Base-by-base conservation (phyloP, 1,284 basidiomycete genomes). In the Anthracocystis panici-leucophaei region DNA sequence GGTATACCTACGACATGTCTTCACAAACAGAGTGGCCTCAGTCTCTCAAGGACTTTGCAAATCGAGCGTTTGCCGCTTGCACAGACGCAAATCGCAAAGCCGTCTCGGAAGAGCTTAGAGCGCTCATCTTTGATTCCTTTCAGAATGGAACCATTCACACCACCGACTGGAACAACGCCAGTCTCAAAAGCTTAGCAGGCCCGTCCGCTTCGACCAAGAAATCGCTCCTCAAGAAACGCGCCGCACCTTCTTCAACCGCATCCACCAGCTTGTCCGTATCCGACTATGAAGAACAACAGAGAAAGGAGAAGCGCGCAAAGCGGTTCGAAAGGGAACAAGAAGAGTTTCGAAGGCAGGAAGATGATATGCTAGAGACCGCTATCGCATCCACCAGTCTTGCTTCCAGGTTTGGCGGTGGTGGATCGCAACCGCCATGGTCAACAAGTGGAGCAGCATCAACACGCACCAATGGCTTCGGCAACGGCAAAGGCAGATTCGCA, bases 91-190 rank as follows among this genome's bases (percentile, higher is more conserved):
- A 87, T 59, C 75, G 86, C 11, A 65, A 77, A 31, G 82, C 82
- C 3, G 87, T 87, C 51, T 86, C 86, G 60, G 75, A 82, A n/a
- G 87, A 87, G 69, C 81, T 87, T 27, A 84, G 86, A 59, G 74
- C 73, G 14, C 78, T 85, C 46, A 87, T 87, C 66, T 87, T 86
- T 64, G 65, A 83, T 27, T 85, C 86, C 0, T 87, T 84, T 65
- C 80, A 84, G 56, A 89, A 90, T 80, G 90, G 92, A 84, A 90
- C 92, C 8, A 88, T 96, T 40, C 93, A 93, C 91, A 92, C 92
- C 33, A 94, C 91, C 59, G 93, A 96, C 85, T 96, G 94, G 94
- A 87, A 88, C 29, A 90, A 89, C 45, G 89, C 93, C 44, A 91
- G 93, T 86, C 88, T 96, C 68, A 89, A 92, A 88, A 92, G 91